phyloP scores from a whole-genome alignment of 805 yeast genomes.

The Yarrowia divulgata region DNA sequence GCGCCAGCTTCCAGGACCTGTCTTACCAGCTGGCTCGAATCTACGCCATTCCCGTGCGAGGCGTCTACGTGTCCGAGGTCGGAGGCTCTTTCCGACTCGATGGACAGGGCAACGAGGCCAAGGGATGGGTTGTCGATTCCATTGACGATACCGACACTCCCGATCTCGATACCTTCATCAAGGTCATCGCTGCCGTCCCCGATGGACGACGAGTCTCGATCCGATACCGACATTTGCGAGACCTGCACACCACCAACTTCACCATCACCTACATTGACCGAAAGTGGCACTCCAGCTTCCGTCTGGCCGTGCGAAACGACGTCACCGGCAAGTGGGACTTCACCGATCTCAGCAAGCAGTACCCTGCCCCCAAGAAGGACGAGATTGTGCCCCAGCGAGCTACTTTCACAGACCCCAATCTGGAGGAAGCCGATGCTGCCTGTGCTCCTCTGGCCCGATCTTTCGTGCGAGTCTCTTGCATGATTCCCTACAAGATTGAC shows the following conservation, averaged over 20 bases:
- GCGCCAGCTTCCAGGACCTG: conserved; percentile 84
- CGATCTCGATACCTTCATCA: conserved; percentile 75
- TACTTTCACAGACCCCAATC: conserved; percentile 42
- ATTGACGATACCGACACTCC: conserved; percentile 77
- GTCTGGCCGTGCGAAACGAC: conserved; percentile 68
- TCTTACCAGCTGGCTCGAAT: conserved; percentile 89
- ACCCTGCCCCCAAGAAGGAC: conserved; percentile 61
- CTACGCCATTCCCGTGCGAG: conserved; percentile 81
- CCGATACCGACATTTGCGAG: conserved; percentile 77
- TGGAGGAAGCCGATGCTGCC: conserved; percentile 54
- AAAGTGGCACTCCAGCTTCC: conserved; percentile 80
- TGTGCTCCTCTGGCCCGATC: conserved; percentile 68
- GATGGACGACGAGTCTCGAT: conserved; percentile 76
- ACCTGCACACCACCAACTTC: conserved; percentile 74
- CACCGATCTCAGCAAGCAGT: conserved; percentile 54
- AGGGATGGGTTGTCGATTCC: conserved; percentile 83
- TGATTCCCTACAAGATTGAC: conserved; percentile 75
- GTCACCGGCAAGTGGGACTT: conserved; percentile 66
- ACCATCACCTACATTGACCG: conserved; percentile 78
- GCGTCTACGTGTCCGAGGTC: conserved; percentile 81
- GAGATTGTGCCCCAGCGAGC: conserved; percentile 66
- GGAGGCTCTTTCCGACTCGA: conserved; percentile 69
- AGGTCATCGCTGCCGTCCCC: conserved; percentile 78
- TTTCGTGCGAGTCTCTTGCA: conserved; percentile 72
- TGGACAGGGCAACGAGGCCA: conserved; percentile 54